Conservation (phyloP, 192 early-diverging fungal genomes). For the Coemansia sp. region DNA sequence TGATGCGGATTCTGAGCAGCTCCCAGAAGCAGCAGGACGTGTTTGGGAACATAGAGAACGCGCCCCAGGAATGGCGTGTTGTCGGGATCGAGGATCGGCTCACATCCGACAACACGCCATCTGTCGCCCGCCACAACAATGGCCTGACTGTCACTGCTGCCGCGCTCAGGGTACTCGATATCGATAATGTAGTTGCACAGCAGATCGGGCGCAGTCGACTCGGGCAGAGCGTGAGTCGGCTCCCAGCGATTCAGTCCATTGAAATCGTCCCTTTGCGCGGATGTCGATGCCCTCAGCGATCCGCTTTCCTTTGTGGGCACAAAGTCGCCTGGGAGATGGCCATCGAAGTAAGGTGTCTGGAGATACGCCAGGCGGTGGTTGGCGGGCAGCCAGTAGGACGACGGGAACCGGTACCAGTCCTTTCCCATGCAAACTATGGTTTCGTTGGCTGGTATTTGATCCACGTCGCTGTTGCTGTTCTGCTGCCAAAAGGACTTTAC, state of each 20-base stretch:
- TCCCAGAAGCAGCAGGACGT: not conserved
- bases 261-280: constrained; percentile 19
- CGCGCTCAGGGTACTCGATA: constrained; percentile 14
- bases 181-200: constrained; percentile 32
- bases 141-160: not conserved
- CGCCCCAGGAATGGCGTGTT: constrained; percentile 15
- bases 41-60: constrained; percentile 29
- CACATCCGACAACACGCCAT: constrained; percentile 19
- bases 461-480: not conserved
- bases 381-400: constrained; percentile 85
- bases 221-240: constrained; percentile 18
- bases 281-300: constrained; percentile 24
- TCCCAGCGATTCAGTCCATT: constrained; percentile 43
- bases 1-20: no score
- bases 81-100: constrained; percentile 26
- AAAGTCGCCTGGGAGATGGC: constrained; percentile 84
- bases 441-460: not conserved
- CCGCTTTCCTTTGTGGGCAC: constrained; percentile 10
- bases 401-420: constrained; percentile 95
- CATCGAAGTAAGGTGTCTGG: constrained; percentile 54
- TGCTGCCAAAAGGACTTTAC: constrained; percentile 10
- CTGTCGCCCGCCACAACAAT: not conserved
- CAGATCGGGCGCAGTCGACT: not conserved
- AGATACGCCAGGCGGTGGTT: constrained; percentile 67
- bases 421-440: constrained; percentile 80